These are phyloP conservation scores for Pythium dissimile DNA, from an alignment of 352 stramenopile genomes.

Conservation along the genomic window DNA sequence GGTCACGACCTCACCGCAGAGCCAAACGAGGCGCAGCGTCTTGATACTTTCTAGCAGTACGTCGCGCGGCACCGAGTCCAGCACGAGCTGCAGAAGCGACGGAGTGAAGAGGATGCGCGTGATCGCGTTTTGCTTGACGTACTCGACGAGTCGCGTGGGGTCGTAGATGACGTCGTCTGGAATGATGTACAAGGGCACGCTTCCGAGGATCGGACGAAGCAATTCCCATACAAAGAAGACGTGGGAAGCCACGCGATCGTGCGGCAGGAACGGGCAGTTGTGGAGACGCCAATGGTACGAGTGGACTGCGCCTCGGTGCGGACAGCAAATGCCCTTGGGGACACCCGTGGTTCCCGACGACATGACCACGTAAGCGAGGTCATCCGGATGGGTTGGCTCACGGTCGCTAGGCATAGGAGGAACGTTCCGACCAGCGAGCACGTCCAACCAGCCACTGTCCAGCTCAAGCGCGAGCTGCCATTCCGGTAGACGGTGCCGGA, in stretches of 20 bases:
- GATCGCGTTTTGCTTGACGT: slow-evolving; percentile 71
- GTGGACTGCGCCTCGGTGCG: slow-evolving; percentile 89
- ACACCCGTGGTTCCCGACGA: slow-evolving; percentile 90
- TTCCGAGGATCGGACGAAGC: slow-evolving; percentile 87
- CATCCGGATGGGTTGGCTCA: slow-evolving; percentile 71
- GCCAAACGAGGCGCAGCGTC: slow-evolving; percentile 84
- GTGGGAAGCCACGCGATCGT: slow-evolving; percentile 88
- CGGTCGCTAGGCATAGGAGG: slow-evolving; percentile 50
- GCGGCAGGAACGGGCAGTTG: slow-evolving; percentile 61
- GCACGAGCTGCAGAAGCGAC: slow-evolving; percentile 86
- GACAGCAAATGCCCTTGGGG: slow-evolving; percentile 93
- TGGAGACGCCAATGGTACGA: slow-evolving; percentile 90
- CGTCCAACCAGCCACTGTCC: slow-evolving; percentile 50
- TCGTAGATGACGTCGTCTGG: slow-evolving; percentile 92
- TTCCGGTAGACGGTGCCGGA: slow-evolving; percentile 53
- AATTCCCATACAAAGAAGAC: slow-evolving; percentile 96
- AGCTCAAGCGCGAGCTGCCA: slow-evolving; percentile 72
- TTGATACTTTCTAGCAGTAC: slow-evolving; percentile 54
- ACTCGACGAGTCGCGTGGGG: slow-evolving; percentile 72
- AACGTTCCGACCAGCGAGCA: slow-evolving; percentile 26
- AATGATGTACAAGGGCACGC: slow-evolving; percentile 89
- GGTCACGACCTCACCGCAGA: slow-evolving; percentile 93
- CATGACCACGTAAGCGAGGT: slow-evolving; percentile 93
- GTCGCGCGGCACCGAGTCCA: slow-evolving; percentile 64
- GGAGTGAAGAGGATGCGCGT: slow-evolving; percentile 94